Conservation (phyloP, 495 filamentous ascomycete genomes). For the Penicillium roqueforti region DNA sequence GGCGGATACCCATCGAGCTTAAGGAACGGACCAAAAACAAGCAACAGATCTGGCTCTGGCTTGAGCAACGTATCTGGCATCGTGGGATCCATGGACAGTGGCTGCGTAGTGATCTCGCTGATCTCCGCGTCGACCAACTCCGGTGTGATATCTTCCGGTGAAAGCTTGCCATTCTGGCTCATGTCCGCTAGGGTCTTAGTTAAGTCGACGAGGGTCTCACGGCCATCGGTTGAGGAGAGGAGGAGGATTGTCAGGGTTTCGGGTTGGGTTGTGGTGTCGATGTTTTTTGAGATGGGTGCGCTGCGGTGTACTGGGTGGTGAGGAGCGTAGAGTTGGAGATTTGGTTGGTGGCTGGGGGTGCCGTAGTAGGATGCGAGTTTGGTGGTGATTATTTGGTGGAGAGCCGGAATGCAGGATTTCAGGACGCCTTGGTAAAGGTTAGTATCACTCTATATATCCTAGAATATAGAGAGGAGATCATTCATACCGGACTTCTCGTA, state of each 20-base stretch:
- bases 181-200: conserved; percentile 94
- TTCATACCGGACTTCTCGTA: conserved; percentile 83
- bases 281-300: conserved; percentile 21
- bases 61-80: conserved; percentile 21
- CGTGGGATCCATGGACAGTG: conserved; percentile 18
- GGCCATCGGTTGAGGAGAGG: conserved; percentile 80
- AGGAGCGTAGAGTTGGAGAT: conserved; percentile 70
- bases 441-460: not conserved
- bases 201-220: conserved; percentile 88
- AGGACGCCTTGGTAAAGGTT: conserved; percentile 58
- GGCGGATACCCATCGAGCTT: conserved; percentile 89
- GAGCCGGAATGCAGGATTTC: conserved; percentile 75
- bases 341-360: conserved; percentile 52
- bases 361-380: conserved; percentile 85
- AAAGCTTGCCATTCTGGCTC: conserved; percentile 83
- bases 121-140: conserved; percentile 92
- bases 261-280: not conserved
- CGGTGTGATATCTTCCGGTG: conserved; percentile 68
- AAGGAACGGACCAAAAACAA: conserved; percentile 78
- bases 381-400: conserved; percentile 65
- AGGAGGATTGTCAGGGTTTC: conserved; percentile 75
- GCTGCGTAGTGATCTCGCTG: conserved; percentile 50
- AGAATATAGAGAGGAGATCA: not conserved
- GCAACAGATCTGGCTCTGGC: conserved; percentile 79
- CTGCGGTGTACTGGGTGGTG: conserved; percentile 48